Base-by-base conservation (phyloP, 78 protist species). In the Dictyostelium capitatum region DNA sequence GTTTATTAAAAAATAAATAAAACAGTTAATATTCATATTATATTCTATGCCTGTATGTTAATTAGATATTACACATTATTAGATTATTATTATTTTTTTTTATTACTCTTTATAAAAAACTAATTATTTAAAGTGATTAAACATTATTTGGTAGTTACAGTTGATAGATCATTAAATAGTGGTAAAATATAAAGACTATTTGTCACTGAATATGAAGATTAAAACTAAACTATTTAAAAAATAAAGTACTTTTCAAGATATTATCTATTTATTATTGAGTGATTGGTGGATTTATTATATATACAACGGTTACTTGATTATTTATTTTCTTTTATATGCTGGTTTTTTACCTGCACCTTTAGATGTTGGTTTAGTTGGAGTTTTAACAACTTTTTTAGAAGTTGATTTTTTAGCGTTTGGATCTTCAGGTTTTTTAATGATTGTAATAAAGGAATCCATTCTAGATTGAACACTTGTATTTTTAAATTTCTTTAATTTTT, bases 381-480 rank as follows among this genome's bases (percentile, higher is more conserved):
- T 78, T 57, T 91, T 83, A 53, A 53, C 57, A 25, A 53, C 59
- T 53, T 65, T 73, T 46, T 91, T 70, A 28, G 30, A 53, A 15
- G 20, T 2, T 11, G 20, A 19, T 48, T 80, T 56, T 50, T 91
- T 59, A 20, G 67, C 89, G 23, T 57, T 57, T 57, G 67, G 67
- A n/a, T 83, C 87, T 70, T 48, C 59, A 15, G 91, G 89, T 91
- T 82, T 91, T 77, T 83, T 79, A 32, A 79, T 30, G 5, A 83
- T 30, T 14, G 78, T 32, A n/a, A 94, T 79, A 57, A 83, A 94
- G n/a, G 81, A n/a, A 46, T 94, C 96, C 65, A 94, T 89, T 67
- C 96, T 72, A 30, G 84, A 79, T 70, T 94, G 96, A 9, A 94
- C 94, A 75, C 80, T 64, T 23, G 82, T 85, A 32, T 83, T 77